Evolutionary conservation across 2,329 filamentous ascomycete species (phyloP), one percentile per base, ranked within the genome.

Genomic region (Gliomastix tumulicola): DNA sequence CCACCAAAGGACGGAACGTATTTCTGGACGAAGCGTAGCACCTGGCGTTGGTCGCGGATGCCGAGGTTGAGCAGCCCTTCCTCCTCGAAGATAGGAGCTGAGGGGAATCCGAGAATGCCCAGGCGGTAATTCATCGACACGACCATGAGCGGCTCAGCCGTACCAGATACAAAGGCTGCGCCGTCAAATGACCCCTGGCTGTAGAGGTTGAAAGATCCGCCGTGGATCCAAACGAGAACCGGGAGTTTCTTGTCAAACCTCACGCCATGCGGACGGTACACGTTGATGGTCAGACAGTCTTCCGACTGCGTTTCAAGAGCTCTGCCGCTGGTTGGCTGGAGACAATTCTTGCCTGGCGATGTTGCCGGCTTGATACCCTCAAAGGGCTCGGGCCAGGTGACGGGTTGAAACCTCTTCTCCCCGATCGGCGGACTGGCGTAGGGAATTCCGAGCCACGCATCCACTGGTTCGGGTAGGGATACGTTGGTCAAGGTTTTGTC

Each of bases 1-100:
- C 75, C 74, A 0, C 75, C 73, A 36, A 79, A 79, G 3, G 59
- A 49, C 3, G 52, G 44, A 36, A 79, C 72, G 40, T 79, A 53
- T 8, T 58, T 59, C 34, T 74, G 65, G 0, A 78, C 66, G 61
- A 75, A 79, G 43, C 66, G 49, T 3, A 79, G 50, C 3, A 69
- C 65, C 5, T 66, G 65, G 12, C 64, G 60, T 44, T 76, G 71
- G 40, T 78, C 74, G 4, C 70, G 55, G 1, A 78, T 51, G 0
- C 74, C 74, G 1, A 68, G 66, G 40, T 80, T 79, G 7, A 72
- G 38, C 15, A 64, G 36, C 0, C 53, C 55, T 3, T 49, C 47
- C 0, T 57, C 53, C 21, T 64, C 59, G 7, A 59, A 48, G 15
- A 62, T 36, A 17, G 22, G 62, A 44, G 41, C 74, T 0, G 71